These are phyloP conservation scores for Didymella segeticola DNA, from an alignment of 2,329 filamentous ascomycete species.

Conservation along the genomic window DNA sequence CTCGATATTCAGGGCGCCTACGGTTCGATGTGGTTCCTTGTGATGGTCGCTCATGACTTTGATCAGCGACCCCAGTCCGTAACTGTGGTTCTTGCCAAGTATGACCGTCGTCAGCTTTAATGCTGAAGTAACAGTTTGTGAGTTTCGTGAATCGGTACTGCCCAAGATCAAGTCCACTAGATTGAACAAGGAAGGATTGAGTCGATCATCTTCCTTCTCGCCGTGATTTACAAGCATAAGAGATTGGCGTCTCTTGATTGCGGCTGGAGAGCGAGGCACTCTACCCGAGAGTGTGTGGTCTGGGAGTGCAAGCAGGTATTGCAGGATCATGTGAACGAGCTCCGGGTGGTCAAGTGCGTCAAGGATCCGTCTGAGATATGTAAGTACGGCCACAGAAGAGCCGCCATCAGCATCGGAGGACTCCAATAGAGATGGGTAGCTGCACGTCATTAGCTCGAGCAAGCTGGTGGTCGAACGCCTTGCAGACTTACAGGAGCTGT, in stretches of 20 bases:
- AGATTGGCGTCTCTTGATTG: slow-evolving; percentile 82
- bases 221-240: slow-evolving; percentile 84
- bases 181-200: slow-evolving; percentile 89
- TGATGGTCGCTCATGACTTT: slow-evolving; percentile 67
- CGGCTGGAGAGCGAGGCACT: slow-evolving; percentile 60
- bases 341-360: slow-evolving; percentile 92
- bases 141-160: slow-evolving; percentile 81
- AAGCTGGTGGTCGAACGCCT: background rate
- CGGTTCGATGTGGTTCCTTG: slow-evolving; percentile 66
- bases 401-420: slow-evolving; percentile 97
- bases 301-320: slow-evolving; percentile 86
- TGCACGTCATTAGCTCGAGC: slow-evolving; percentile 47
- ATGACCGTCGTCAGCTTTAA: slow-evolving; percentile 87
- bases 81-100: slow-evolving; percentile 84
- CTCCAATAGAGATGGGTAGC: slow-evolving; percentile 93
- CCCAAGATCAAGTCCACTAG: slow-evolving; percentile 88
- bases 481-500: slow-evolving; percentile 75
- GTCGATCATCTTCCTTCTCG: slow-evolving; percentile 74
- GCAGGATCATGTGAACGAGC: slow-evolving; percentile 90
- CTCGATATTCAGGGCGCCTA: slow-evolving; percentile 77
- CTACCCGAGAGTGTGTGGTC: slow-evolving; percentile 55
- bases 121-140: slow-evolving; percentile 88
- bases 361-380: slow-evolving; percentile 88
- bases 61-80: slow-evolving; percentile 79
- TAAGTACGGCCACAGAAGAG: slow-evolving; percentile 93